phyloP scores from a whole-genome alignment of 2,329 filamentous ascomycete genomes.

The Capronia americana region DNA sequence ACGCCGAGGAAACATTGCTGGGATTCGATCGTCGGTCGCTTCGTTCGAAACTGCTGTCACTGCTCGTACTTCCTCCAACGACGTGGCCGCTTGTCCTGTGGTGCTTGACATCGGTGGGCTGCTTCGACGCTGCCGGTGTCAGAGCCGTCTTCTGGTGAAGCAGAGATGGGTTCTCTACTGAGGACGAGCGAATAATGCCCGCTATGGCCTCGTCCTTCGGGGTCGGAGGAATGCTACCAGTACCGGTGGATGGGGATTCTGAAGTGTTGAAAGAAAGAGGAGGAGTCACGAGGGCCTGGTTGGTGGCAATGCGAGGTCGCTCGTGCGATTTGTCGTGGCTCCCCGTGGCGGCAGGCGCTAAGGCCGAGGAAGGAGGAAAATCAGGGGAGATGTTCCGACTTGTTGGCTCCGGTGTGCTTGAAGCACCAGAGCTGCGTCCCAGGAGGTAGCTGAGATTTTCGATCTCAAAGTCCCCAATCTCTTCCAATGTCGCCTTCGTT shows the following conservation, averaged over 20 bases:
- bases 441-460: conserved; percentile 28
- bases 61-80: conserved; percentile 66
- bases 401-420: conserved; percentile 58
- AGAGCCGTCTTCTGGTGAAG: conserved; percentile 14
- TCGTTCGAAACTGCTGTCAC: conserved; percentile 69
- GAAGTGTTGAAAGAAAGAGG: conserved; percentile 29
- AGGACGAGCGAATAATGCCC: conserved; percentile 25
- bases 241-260: conserved; percentile 26
- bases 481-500: conserved; percentile 82
- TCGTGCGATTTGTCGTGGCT: conserved; percentile 6
- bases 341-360: conserved; percentile 2
- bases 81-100: conserved; percentile 18
- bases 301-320: conserved; percentile 21
- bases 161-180: conserved; percentile 12
- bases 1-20: conserved; percentile 79
- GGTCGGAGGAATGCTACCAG: conserved; percentile 27
- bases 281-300: conserved; percentile 26
- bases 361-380: conserved; percentile 8
- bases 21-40: conserved; percentile 76
- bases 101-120: conserved; percentile 19
- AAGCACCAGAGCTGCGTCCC: conserved; percentile 29
- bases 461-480: conserved; percentile 84
- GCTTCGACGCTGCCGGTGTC: conserved; percentile 10
- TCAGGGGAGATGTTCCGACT: conserved; percentile 21
- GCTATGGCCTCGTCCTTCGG: conserved; percentile 28